Evolutionary conservation across 2,329 filamentous ascomycete genomes (phyloP).

Genomic region (Fragosphaeria purpurea): DNA sequence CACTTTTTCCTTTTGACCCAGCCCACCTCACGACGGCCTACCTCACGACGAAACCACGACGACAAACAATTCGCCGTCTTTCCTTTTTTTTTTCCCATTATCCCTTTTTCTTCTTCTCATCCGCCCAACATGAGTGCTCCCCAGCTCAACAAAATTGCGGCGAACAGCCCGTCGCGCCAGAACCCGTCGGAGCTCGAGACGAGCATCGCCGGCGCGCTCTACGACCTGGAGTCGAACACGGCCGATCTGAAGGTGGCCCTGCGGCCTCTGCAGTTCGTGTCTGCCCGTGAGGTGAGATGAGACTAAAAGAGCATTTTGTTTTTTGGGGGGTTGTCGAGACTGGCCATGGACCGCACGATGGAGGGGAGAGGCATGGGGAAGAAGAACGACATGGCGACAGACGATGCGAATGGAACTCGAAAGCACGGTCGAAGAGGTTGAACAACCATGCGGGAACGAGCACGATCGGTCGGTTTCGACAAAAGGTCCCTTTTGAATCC

Average conservation of each 20-base stretch:
- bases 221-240: constrained; percentile 99
- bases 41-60: constrained; percentile 1
- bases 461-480: too few species aligned
- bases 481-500: too few species aligned
- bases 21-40: too few species aligned
- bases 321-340: too few species aligned
- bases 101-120: not conserved
- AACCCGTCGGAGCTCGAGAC: constrained; percentile 97
- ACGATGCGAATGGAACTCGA: too few species aligned
- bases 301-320: too few species aligned
- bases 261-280: constrained; percentile 96
- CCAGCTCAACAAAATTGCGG: constrained; percentile 92
- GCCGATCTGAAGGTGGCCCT: constrained; percentile 93
- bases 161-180: constrained; percentile 91
- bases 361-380: too few species aligned
- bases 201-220: constrained; percentile 92
- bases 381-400: too few species aligned
- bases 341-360: too few species aligned
- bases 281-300: constrained; percentile 93
- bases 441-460: too few species aligned
- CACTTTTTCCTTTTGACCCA: too few species aligned
- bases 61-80: not conserved
- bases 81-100: not conserved
- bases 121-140: constrained; percentile 47
- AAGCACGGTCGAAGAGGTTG: too few species aligned